Evolutionary conservation across 306 rosid species (phyloP).

Genomic region (Inga leiocalycina): DNA sequence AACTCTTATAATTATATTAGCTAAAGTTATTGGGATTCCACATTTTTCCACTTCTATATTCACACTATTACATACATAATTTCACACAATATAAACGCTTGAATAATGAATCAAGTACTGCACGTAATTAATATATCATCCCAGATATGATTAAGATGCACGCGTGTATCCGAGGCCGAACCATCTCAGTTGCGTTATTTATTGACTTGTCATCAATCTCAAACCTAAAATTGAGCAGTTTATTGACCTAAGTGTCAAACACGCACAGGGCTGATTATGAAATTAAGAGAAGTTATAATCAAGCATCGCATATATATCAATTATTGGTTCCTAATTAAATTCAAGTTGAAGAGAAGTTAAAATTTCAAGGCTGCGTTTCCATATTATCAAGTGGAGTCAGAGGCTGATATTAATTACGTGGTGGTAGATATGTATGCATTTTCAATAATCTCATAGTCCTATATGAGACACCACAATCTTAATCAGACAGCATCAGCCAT

Average conservation of each 20-base stretch:
- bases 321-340: not conserved
- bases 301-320: not conserved
- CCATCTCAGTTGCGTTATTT: not conserved
- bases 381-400: not conserved
- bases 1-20: not conserved
- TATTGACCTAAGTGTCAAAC: not conserved
- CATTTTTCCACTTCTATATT: not conserved
- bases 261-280: not conserved
- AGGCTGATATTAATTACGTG: not conserved
- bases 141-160: not conserved
- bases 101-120: not conserved
- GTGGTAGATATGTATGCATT: not conserved
- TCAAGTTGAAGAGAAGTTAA: not conserved
- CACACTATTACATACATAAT: not conserved
- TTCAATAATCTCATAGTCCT: not conserved
- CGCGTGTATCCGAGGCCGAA: not conserved
- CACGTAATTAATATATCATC: not conserved
- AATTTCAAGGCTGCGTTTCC: not conserved
- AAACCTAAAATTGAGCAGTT: conserved; percentile 2
- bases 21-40: not conserved
- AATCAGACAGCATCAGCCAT: not conserved
- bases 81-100: not conserved
- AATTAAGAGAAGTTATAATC: not conserved
- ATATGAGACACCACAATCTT: not conserved
- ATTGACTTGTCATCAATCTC: not conserved